Base-by-base conservation (phyloP, 2,329 filamentous ascomycete species). In the Didymella sp. region DNA sequence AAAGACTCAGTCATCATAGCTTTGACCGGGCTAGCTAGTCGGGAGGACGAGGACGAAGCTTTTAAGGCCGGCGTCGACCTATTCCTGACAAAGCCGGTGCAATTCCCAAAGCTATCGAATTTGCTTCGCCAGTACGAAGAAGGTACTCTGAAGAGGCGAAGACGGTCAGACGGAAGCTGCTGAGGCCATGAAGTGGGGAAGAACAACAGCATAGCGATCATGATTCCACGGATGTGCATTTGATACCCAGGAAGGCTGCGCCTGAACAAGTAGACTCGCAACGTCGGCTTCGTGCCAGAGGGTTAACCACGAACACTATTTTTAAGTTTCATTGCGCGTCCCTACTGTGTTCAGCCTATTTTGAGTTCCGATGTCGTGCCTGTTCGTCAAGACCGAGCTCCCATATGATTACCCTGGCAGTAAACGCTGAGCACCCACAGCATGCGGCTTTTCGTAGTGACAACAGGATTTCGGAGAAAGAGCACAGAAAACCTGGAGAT, bases 31-130 rank as follows among this genome's bases (percentile, higher is more conserved):
- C 48, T 70, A 2, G 67, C 59, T 6, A 56, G 46, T 24, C 61
- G 49, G 13, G 46, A 43, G 2, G 53, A 50, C 2, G 58, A 60
- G 38, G 44, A 61, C 7, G 57, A 64, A 13, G 66, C 68, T 15
- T 58, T 64, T 17, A 43, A 38, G 6, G 58, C 56, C 21, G 67
- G 67, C 3, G 55, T 63, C 19, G 58, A 71, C 30, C 22, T 61
- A 17, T 71, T 66, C 41, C 30, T 70, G 11, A 63, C 63, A 15
- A 71, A 71, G 33, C 68, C 68, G 4, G 61, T 68, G 9, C 51
- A 58, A 27, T 59, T 70, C 33, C 47, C 49, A 35, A 54, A 62
- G 33, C 22, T 68, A 44, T 50, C 30, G n/a, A 60, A 24, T 25
- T 25, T 57, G 25, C 35, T 60, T 12, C 15, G 17, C 8, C 40